These are phyloP conservation scores for Suillus subalutaceus DNA, from an alignment of 768 basidiomycete species.

Conservation along the genomic window DNA sequence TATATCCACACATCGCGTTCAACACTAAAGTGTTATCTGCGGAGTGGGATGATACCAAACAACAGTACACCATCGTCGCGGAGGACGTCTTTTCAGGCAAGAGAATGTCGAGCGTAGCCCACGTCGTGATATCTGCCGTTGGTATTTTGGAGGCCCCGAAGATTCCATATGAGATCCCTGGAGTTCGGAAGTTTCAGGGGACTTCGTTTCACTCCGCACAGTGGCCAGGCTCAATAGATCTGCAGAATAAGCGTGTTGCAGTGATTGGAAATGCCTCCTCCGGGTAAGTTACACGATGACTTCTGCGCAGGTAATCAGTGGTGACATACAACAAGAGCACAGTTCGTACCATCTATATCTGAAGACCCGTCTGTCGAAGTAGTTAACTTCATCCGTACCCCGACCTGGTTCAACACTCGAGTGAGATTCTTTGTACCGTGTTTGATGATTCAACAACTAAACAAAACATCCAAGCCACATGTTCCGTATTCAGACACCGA, in stretches of 20 bases:
- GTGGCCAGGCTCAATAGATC: slow-evolving; percentile 46
- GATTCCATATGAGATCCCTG: slow-evolving; percentile 37
- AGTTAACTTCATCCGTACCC: slow-evolving; percentile 61
- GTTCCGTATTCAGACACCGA: slow-evolving; percentile 42
- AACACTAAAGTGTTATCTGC: slow-evolving; percentile 46
- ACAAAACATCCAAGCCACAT: slow-evolving; percentile 38
- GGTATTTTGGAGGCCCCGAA: slow-evolving; percentile 51
- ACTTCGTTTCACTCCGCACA: slow-evolving; percentile 53
- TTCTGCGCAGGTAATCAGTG: slow-evolving; percentile 1
- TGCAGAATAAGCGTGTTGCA: slow-evolving; percentile 44
- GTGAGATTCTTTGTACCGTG: slow-evolving; percentile 34
- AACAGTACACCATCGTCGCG: slow-evolving; percentile 39
- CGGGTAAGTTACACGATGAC: slow-evolving; percentile 41
- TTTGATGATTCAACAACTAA: background rate
- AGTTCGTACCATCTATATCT: slow-evolving; percentile 59
- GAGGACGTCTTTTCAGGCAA: slow-evolving; percentile 38
- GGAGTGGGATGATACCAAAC: slow-evolving; percentile 43
- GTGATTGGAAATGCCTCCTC: slow-evolving; percentile 68
- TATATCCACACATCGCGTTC: slow-evolving; percentile 45
- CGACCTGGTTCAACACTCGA: slow-evolving; percentile 60
- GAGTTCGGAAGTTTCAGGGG: slow-evolving; percentile 48
- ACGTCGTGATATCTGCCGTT: slow-evolving; percentile 54
- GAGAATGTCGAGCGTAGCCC: slow-evolving; percentile 34
- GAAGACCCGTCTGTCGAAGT: slow-evolving; percentile 53
- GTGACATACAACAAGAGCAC: slow-evolving; percentile 46